phyloP scores from a whole-genome alignment of 345 rosid species.

The Eucalyptus cloeziana region DNA sequence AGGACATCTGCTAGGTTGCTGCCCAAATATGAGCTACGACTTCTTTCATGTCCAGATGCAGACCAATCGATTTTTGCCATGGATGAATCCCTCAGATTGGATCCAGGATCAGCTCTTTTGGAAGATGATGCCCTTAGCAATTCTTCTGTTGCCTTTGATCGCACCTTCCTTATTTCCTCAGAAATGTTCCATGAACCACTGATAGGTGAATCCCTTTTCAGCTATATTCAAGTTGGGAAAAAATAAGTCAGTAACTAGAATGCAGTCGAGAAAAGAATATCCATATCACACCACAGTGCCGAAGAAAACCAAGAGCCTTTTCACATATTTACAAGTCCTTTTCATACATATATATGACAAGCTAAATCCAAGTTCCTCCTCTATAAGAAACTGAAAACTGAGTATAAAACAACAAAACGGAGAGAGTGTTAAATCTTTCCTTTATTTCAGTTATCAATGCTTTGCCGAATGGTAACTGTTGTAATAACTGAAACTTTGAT shows the following conservation, averaged over 20 bases:
- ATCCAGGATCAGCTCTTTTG: constrained; percentile 25
- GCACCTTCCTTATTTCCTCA: constrained; percentile 83
- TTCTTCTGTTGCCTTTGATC: constrained; percentile 82
- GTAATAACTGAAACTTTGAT: not conserved
- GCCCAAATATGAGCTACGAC: constrained; percentile 1
- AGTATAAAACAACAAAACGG: not conserved
- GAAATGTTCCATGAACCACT: constrained; percentile 67
- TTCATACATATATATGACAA: not conserved
- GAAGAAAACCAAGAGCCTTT: not conserved
- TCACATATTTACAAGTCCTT: not conserved
- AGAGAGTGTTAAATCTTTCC: not conserved
- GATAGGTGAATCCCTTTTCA: constrained; percentile 33
- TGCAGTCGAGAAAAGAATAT: not conserved
- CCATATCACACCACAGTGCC: not conserved
- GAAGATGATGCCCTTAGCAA: constrained; percentile 44
- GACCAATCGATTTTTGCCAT: constrained; percentile 37
- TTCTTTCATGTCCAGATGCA: constrained; percentile 19
- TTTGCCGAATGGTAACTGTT: not conserved
- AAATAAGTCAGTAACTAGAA: not conserved
- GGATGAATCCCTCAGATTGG: constrained; percentile 32
- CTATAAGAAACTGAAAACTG: not conserved
- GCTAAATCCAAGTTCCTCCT: not conserved
- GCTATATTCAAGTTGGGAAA: constrained; percentile 13
- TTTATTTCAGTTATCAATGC: not conserved
- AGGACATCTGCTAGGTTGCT: constrained; percentile 4